A percentile compares a stretch with the other conserved stretches of the same genome.
These are phyloP conservation scores for Pascua sp. DNA, from an alignment of 1,284 basidiomycete species.

Conservation along the genomic window DNA sequence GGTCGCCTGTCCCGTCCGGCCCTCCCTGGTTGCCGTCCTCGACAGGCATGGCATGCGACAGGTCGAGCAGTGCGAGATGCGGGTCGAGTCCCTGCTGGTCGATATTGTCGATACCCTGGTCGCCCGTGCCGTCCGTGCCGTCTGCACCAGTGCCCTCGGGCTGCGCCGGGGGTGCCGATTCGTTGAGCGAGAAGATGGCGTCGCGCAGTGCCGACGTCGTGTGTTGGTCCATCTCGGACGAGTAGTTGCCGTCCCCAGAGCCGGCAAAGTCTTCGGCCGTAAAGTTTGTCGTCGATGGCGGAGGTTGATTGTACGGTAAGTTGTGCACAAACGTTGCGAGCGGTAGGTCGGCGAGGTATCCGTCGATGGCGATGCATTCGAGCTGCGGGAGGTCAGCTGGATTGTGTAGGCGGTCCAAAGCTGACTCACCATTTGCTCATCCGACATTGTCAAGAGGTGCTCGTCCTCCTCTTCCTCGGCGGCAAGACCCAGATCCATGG, in stretches of 20 bases:
- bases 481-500: constrained; percentile 43
- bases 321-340: constrained; percentile 45
- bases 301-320: constrained; percentile 33
- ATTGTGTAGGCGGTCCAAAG: neutral
- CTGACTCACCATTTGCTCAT: constrained; percentile 45
- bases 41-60: constrained; percentile 35
- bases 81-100: constrained; percentile 31
- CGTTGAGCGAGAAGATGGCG: constrained; percentile 48
- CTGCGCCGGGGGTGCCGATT: constrained; percentile 28
- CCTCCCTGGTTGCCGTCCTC: constrained; percentile 27
- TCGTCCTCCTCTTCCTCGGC: constrained; percentile 45
- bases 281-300: constrained; percentile 19
- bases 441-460: constrained; percentile 39
- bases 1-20: constrained; percentile 20
- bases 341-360: constrained; percentile 47
- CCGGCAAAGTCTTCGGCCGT: constrained; percentile 32
- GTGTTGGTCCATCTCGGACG: constrained; percentile 46
- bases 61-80: constrained; percentile 43
- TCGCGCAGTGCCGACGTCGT: constrained; percentile 47
- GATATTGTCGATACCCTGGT: constrained; percentile 22
- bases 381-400: constrained; percentile 27
- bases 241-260: constrained; percentile 28
- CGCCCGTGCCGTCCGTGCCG: constrained; percentile 18
- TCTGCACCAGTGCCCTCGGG: constrained; percentile 17
- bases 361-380: constrained; percentile 46